Percentiles rank a stretch among this genome's conserved stretches.
Conservation (phyloP, 768 basidiomycete species). For the Boletus barrowsii region DNA sequence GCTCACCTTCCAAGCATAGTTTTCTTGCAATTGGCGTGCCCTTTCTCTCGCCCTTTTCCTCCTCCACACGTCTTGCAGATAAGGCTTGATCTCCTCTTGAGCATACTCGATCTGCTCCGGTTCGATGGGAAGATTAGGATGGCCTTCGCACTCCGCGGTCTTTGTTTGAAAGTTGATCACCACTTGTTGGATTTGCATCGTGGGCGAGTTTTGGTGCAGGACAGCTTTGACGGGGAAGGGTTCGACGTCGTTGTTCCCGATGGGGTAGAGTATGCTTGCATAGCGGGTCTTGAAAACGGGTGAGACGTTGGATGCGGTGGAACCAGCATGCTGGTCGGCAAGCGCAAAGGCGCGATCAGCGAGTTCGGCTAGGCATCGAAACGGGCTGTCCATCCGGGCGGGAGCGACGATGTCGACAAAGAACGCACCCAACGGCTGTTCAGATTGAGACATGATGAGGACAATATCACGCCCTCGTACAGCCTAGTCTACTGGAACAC, state of each 20-base stretch:
- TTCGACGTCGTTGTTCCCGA: constrained; percentile 1
- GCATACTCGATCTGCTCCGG: constrained; percentile 18
- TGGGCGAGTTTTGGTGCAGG: constrained; percentile 10
- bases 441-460: constrained; percentile 13
- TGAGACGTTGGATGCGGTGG: not conserved
- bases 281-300: constrained; percentile 6
- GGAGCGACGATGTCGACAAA: constrained; percentile 14
- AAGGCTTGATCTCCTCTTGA: constrained; percentile 11
- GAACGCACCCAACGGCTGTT: constrained; percentile 9
- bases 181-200: constrained; percentile 8
- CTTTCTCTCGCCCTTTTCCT: constrained; percentile 2
- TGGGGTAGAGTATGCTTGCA: constrained; percentile 15
- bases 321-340: not conserved
- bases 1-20: constrained; percentile 14
- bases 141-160: constrained; percentile 13
- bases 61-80: constrained; percentile 12
- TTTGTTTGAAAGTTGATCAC: constrained; percentile 17
- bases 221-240: constrained; percentile 13
- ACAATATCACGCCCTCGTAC: not conserved
- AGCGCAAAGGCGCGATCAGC: constrained; percentile 20
- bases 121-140: constrained; percentile 14
- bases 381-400: not conserved
- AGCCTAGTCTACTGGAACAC: not conserved
- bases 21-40: constrained; percentile 1
- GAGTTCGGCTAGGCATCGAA: constrained; percentile 17